These are phyloP conservation scores for Saccharomyces jurei DNA, from an alignment of 805 yeast genomes.

Conservation along the genomic window DNA sequence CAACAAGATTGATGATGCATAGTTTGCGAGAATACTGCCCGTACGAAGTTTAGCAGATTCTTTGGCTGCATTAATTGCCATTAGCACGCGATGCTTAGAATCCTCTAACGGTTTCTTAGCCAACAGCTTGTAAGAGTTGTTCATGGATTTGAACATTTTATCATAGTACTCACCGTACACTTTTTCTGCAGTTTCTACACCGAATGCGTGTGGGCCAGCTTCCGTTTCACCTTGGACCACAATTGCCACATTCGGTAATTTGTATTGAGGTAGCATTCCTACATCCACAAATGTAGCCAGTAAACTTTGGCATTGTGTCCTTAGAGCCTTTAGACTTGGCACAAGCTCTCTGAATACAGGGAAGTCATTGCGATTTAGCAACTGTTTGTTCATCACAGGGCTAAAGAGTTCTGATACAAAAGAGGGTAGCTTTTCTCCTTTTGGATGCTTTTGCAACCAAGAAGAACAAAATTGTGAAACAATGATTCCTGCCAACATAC, in stretches of 20 bases:
- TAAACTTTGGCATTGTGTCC: constrained; percentile 81
- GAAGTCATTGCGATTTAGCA: constrained; percentile 27
- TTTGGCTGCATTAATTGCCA: constrained; percentile 63
- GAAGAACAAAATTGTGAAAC: constrained; percentile 56
- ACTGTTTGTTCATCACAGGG: constrained; percentile 33
- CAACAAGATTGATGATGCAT: constrained; percentile 67
- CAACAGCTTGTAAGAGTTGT: constrained; percentile 62
- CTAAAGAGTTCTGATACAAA: constrained; percentile 27
- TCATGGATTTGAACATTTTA: constrained; percentile 53
- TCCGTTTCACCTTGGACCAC: constrained; percentile 90
- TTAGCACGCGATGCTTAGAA: constrained; percentile 57
- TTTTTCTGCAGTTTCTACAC: constrained; percentile 66
- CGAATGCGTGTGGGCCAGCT: constrained; percentile 91
- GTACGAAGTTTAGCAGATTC: constrained; percentile 43
- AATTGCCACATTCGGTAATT: constrained; percentile 76
- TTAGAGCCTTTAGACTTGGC: constrained; percentile 73
- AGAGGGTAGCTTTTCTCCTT: constrained; percentile 19
- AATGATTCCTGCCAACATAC: constrained; percentile 59
- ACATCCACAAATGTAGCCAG: constrained; percentile 68
- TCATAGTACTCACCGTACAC: constrained; percentile 56
- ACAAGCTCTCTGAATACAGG: constrained; percentile 69
- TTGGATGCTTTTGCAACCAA: constrained; percentile 12
- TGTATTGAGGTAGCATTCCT: constrained; percentile 63
- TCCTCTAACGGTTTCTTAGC: constrained; percentile 71
- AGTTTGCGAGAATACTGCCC: constrained; percentile 58